A percentile compares a stretch with the other conserved stretches of the same genome.
Evolutionary conservation across 495 filamentous ascomycete species (phyloP).

Genomic region (Aspergillus biplanus): DNA sequence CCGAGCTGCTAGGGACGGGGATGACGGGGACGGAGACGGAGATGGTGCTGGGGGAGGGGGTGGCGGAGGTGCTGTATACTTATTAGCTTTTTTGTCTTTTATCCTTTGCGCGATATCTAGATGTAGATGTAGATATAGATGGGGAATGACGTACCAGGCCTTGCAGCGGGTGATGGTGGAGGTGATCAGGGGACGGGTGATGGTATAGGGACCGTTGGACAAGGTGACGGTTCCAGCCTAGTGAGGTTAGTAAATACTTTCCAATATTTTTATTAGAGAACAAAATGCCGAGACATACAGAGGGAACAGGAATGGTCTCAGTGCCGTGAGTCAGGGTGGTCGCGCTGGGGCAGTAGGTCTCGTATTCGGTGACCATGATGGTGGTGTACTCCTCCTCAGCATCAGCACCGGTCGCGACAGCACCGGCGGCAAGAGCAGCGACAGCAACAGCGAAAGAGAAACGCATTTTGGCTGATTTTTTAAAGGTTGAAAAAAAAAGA

Average conservation of each 20-base stretch:
- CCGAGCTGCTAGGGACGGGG: slow-evolving; percentile 36
- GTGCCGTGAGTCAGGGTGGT: slow-evolving; percentile 70
- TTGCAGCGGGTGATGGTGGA: slow-evolving; percentile 66
- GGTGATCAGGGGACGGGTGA: slow-evolving; percentile 69
- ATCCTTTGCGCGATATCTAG: slow-evolving; percentile 6
- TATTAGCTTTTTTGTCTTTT: slow-evolving; percentile 7
- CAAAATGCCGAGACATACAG: slow-evolving; percentile 49
- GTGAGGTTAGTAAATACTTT: slow-evolving; percentile 13
- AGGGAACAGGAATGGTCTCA: slow-evolving; percentile 79
- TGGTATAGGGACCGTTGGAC: slow-evolving; percentile 60
- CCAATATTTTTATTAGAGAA: not conserved
- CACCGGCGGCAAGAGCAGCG: slow-evolving; percentile 64
- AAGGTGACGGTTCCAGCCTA: slow-evolving; percentile 61
- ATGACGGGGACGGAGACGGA: slow-evolving; percentile 60
- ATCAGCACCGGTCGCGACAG: slow-evolving; percentile 51
- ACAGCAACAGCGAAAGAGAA: slow-evolving; percentile 77
- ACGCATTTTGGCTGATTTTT: slow-evolving; percentile 75
- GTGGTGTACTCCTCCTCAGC: slow-evolving; percentile 67
- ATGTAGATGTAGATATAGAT: not conserved
- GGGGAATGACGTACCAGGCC: slow-evolving; percentile 56
- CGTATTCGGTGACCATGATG: slow-evolving; percentile 76
- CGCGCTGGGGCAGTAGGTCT: slow-evolving; percentile 83
- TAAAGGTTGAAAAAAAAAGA: slow-evolving; percentile 25
- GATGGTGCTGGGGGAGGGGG: slow-evolving; percentile 45
- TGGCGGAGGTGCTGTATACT: slow-evolving; percentile 26